Evolutionary conservation across 228 moss, liverwort and hornwort genomes (phyloP).

Genomic region (Sphagnum fallax): DNA sequence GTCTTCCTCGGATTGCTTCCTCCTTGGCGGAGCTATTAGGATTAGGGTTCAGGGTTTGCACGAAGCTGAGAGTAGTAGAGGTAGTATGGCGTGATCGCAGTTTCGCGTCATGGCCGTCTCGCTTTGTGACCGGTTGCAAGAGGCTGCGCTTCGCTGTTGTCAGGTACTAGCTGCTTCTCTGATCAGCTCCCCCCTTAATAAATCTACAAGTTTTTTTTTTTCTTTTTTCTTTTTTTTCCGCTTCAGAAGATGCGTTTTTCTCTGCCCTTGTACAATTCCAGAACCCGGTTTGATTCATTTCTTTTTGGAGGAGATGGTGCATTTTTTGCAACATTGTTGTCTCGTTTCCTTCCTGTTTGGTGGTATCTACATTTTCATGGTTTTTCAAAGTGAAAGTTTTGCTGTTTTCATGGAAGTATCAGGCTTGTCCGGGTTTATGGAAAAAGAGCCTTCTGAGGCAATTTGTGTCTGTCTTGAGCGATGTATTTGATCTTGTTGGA

Average conservation of each 20-base stretch:
- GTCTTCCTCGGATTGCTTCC: no score
- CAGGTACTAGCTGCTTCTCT: constrained; percentile 10
- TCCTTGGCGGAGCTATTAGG: no score
- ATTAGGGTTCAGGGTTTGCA: no score
- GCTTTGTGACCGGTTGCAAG: constrained; percentile 16
- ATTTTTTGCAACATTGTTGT: no score
- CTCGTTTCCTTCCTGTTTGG: no score
- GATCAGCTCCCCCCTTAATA: neutral
- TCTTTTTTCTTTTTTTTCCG: neutral
- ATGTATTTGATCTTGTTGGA: neutral
- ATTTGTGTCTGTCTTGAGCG: neutral
- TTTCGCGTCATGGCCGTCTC: constrained; percentile 18
- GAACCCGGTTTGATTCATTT: no score
- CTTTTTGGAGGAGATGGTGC: no score
- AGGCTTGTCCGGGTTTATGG: neutral
- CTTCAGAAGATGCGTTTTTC: neutral
- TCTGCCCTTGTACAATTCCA: no score
- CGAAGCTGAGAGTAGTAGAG: no score
- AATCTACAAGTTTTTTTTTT: neutral
- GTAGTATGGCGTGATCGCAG: no score
- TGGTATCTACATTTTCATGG: no score
- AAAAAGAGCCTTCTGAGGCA: neutral
- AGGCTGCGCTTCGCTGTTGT: constrained; percentile 34
- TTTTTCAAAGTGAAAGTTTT: neutral
- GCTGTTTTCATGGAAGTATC: neutral